Conservation (phyloP, 345 rosid genomes). For the Dipteronia sinensis region DNA sequence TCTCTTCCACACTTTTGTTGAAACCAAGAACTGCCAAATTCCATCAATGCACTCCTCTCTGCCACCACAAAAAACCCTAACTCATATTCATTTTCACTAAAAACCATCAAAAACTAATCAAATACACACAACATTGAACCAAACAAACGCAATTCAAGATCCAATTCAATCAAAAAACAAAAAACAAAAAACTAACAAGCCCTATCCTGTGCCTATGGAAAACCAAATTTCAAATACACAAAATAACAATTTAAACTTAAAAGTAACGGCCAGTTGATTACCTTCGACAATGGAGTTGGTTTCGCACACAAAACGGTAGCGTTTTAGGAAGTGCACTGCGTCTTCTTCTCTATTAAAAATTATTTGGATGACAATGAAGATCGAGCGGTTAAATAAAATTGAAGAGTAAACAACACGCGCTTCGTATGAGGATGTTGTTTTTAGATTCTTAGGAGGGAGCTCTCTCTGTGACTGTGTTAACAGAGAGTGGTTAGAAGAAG, state of each 20-base stretch:
- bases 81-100: slow-evolving; percentile 21
- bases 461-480: not conserved
- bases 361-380: not conserved
- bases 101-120: slow-evolving; percentile 15
- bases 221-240: not conserved
- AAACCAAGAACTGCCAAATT: slow-evolving; percentile 29
- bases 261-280: not conserved
- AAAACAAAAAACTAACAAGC: slow-evolving; percentile 28
- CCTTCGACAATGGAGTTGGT: slow-evolving; percentile 15
- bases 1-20: slow-evolving; percentile 26
- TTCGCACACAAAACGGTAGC: not conserved
- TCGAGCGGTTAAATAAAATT: slow-evolving; percentile 3
- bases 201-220: slow-evolving; percentile 18
- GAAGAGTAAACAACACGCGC: not conserved
- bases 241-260: not conserved
- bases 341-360: not conserved
- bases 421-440: not conserved
- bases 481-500: not conserved
- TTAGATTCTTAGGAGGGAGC: slow-evolving; percentile 26
- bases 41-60: slow-evolving; percentile 45
- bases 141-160: slow-evolving; percentile 23
- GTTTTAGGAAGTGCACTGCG: not conserved
- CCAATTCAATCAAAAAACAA: slow-evolving; percentile 26
- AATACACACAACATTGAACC: slow-evolving; percentile 19
- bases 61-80: slow-evolving; percentile 49